Evolutionary conservation across 805 yeast genomes (phyloP), one percentile per base, ranked within the genome.

Genomic region (Candida fluviatilis): DNA sequence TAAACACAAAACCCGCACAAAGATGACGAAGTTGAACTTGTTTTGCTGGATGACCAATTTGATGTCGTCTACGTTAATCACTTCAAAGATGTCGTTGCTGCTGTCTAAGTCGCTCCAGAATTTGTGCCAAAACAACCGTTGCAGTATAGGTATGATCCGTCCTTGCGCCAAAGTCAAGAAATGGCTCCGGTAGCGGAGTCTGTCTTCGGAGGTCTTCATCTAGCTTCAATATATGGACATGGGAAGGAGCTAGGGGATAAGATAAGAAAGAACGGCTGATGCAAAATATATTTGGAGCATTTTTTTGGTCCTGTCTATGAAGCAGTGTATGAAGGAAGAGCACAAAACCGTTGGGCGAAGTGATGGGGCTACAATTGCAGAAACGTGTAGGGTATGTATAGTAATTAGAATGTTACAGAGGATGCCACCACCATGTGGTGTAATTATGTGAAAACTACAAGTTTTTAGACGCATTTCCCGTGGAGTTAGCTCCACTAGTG

Each of bases 181-280:
- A 50, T 80, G 86, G 50, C 73, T 73, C 54, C 76, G 79, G 57
- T 78, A 75, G 38, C 67, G 65, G 27, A 76, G 62, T 51, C 73
- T 82, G 17, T 90, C 84, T 40, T 84, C 91, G n/a, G 82, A 66
- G 23, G 82, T 75, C 30, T 83, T 89, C 95, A 87, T 87, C 25
- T 11, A n/a, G 18, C 32, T 28, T 17, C 21, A 28, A 6, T 6
- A 21, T 6, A 21, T 21, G 24, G 10, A 6, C 24, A 21, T 21
- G 10, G 24, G 24, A 21, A 21, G 8, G 24, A 21, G 10, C 24
- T 21, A n/a, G n/a, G n/a, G n/a, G n/a, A n/a, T n/a, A n/a, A n/a
- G n/a, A n/a, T n/a, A n/a, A n/a, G n/a, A n/a, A n/a, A n/a, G n/a
- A n/a, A n/a, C n/a, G n/a, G n/a, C n/a, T n/a, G n/a, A n/a, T n/a